A percentile compares a stretch with the other conserved stretches of the same genome.
Conservation (phyloP, 2,329 filamentous ascomycete genomes). For the Microsporum ferrugineum region DNA sequence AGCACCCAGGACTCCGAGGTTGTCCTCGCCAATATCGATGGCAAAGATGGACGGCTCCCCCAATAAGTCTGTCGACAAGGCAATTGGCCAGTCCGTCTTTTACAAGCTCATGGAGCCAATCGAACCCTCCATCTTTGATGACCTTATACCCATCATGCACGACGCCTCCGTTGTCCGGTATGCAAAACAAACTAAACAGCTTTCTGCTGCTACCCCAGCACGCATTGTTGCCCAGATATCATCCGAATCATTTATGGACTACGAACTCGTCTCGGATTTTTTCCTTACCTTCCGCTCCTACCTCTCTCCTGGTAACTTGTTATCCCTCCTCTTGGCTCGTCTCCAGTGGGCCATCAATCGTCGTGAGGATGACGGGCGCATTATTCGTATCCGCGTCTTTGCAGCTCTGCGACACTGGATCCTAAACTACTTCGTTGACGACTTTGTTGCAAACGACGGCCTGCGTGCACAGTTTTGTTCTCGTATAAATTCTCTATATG, state of each 20-base stretch:
- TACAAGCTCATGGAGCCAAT: constrained; percentile 52
- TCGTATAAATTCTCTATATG: constrained; percentile 56
- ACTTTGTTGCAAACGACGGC: constrained; percentile 68
- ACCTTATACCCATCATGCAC: constrained; percentile 69
- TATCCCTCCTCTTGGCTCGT: constrained; percentile 73
- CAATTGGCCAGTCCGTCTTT: constrained; percentile 14
- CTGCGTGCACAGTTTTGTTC: constrained; percentile 70
- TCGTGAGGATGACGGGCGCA: constrained; percentile 71
- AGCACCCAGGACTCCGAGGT: not conserved
- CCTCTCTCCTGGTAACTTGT: constrained; percentile 61
- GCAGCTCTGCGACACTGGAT: constrained; percentile 96
- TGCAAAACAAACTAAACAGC: constrained; percentile 55
- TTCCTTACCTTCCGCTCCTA: constrained; percentile 92
- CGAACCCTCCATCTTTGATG: constrained; percentile 58
- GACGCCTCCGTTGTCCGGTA: constrained; percentile 74
- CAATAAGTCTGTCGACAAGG: not conserved
- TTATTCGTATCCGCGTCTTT: constrained; percentile 92
- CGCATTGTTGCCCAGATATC: constrained; percentile 93
- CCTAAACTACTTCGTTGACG: constrained; percentile 91
- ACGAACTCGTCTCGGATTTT: constrained; percentile 93
- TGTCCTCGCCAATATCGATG: constrained; percentile 35
- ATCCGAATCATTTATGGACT: constrained; percentile 88
- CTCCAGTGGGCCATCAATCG: constrained; percentile 76
- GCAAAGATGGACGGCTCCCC: not conserved
- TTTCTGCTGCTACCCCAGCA: constrained; percentile 80